Conservation (phyloP, 805 yeast genomes). For the Pachysolen tannophilus region DNA sequence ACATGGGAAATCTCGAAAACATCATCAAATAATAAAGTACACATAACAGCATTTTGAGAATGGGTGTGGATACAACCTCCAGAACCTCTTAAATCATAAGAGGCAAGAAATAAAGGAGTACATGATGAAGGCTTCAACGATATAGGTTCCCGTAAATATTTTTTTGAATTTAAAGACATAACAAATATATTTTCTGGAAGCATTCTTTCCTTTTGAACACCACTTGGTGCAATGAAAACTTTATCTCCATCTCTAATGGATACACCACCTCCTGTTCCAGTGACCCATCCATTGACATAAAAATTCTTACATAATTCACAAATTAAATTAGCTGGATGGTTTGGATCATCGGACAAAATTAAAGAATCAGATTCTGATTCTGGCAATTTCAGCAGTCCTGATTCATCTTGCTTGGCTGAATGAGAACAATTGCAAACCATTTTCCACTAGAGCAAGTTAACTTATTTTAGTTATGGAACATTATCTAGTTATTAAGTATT, state of each 20-base stretch:
- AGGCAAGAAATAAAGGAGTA: constrained; percentile 78
- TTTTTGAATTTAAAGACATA: constrained; percentile 44
- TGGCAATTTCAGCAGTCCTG: too few species aligned
- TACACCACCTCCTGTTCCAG: constrained; percentile 96
- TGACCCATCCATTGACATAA: constrained; percentile 81
- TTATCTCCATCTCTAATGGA: constrained; percentile 54
- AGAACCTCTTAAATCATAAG: constrained; percentile 59
- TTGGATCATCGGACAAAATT: constrained; percentile 34
- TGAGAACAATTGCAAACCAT: too few species aligned
- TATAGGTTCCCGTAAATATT: constrained; percentile 53
- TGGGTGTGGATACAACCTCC: constrained; percentile 96
- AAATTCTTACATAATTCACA: constrained; percentile 74
- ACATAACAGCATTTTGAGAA: constrained; percentile 82
- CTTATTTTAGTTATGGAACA: too few species aligned
- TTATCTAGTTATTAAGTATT: too few species aligned
- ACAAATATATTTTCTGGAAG: constrained; percentile 77
- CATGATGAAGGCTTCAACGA: constrained; percentile 85
- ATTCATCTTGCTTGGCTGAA: too few species aligned
- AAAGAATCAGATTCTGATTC: constrained; percentile 16
- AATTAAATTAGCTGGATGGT: constrained; percentile 78
- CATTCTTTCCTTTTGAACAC: constrained; percentile 89
- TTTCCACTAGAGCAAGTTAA: too few species aligned
- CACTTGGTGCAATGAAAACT: constrained; percentile 87
- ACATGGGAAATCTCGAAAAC: constrained; percentile 73
- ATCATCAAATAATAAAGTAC: constrained; percentile 57